Base-by-base conservation (phyloP, 176 grass and related monocot species). In the Phoenix roebelenii region DNA sequence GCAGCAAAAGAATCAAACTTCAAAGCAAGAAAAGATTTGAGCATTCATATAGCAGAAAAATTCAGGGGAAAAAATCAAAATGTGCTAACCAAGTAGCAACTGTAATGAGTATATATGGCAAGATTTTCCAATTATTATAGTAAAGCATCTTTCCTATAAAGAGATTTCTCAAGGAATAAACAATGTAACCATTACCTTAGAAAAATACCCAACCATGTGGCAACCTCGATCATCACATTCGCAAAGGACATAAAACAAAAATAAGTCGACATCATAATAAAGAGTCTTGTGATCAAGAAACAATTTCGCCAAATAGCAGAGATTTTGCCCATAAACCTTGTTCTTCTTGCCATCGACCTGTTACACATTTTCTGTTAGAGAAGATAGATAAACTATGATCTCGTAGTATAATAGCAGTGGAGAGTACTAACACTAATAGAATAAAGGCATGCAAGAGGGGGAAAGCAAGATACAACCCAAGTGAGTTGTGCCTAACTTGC, bases 291-390 rank as follows among this genome's bases (percentile, higher is more conserved):
- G 94, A 51, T 98, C 94, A 66, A 98, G 85, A 78, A 98, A 98
- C 55, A 98, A 75, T 77, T 98, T 98, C 15, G 94, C 94, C 67
- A 98, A 71, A 57, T 93, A 98, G 78, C 94, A 98, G 57, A 98
- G 84, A 67, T 98, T 98, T 64, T 98, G 88, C 50, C 94, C 88
- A 60, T 93, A 98, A 75, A 98, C 85, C 77, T 89, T 98, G 62
- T 93, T 93, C 73, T 98, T 98, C 82, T 98, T 92, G 67, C 94
- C 94, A 83, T 98, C 94, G 64, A 98, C 88, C 94, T 98, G 84
- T 49, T 30, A 22, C 5, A 55, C 14, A 24, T 17, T 14, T 63
- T 63, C 28, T 17, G 39, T 55, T 16, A 63, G 25, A 23, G 24
- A 16, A 24, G 19, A n/a, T 18, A 54, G 29, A 48, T 55, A 55